Evolutionary conservation across 768 basidiomycete genomes (phyloP).

Genomic region (Crepidotus variabilis): DNA sequence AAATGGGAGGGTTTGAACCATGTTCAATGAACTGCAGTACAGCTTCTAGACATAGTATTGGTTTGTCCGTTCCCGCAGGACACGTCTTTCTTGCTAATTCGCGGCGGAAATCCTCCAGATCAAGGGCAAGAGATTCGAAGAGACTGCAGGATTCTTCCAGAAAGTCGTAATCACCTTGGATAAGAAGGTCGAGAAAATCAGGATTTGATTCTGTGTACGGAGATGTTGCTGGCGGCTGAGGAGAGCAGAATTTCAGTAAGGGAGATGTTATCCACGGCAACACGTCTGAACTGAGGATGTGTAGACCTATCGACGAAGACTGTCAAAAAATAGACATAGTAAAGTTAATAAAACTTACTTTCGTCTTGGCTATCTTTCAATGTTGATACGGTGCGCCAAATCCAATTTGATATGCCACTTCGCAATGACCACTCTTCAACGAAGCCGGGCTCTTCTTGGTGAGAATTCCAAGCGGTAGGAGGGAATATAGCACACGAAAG

Average conservation of each 20-base stretch:
- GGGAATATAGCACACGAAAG: slow-evolving; percentile 69
- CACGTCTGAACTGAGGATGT: slow-evolving; percentile 58
- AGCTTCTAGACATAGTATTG: slow-evolving; percentile 53
- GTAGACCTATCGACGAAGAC: slow-evolving; percentile 34
- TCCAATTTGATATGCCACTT: slow-evolving; percentile 66
- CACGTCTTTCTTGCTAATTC: slow-evolving; percentile 65
- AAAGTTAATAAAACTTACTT: slow-evolving; percentile 33
- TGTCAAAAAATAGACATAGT: not conserved
- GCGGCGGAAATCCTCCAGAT: slow-evolving; percentile 72
- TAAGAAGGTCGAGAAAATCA: slow-evolving; percentile 39
- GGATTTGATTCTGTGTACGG: slow-evolving; percentile 36
- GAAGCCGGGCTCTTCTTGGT: slow-evolving; percentile 18
- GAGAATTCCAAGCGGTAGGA: slow-evolving; percentile 58
- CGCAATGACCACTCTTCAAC: slow-evolving; percentile 66
- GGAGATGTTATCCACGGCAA: slow-evolving; percentile 60
- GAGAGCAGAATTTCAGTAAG: slow-evolving; percentile 59
- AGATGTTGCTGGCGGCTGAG: slow-evolving; percentile 34
- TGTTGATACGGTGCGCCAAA: slow-evolving; percentile 72
- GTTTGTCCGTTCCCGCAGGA: slow-evolving; percentile 53
- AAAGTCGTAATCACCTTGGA: slow-evolving; percentile 65
- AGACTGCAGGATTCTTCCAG: slow-evolving; percentile 73
- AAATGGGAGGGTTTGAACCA: slow-evolving; percentile 64
- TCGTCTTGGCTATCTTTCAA: slow-evolving; percentile 72
- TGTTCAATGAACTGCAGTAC: slow-evolving; percentile 75
- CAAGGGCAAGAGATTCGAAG: slow-evolving; percentile 74